These are phyloP conservation scores for Anethum foeniculum DNA, from an alignment of 140 eudicot species.

Conservation along the genomic window DNA sequence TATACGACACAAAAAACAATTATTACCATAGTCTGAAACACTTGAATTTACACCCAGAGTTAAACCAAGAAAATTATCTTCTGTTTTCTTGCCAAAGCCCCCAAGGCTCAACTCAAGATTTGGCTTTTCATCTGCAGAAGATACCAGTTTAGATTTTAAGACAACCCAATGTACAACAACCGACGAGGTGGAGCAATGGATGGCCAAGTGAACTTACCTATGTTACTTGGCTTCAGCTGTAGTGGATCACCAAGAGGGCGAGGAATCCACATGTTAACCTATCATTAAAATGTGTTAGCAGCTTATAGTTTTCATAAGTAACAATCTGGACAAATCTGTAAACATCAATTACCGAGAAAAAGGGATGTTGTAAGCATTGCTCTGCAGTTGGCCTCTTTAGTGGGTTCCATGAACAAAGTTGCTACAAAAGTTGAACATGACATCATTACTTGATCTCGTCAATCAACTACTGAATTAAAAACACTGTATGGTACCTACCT, in stretches of 20 bases:
- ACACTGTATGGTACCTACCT: constrained; percentile 30
- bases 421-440: constrained; percentile 35
- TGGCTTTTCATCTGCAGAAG: constrained; percentile 55
- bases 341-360: constrained; percentile 62
- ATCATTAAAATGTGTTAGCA: constrained; percentile 26
- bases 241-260: constrained; percentile 66
- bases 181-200: constrained; percentile 5
- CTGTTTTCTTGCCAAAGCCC: constrained; percentile 56
- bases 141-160: not conserved
- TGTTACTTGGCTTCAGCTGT: constrained; percentile 41
- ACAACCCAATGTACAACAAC: not conserved
- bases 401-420: constrained; percentile 95
- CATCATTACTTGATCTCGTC: constrained; percentile 11
- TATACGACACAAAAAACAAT: not conserved
- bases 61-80: constrained; percentile 87
- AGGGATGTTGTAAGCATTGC: constrained; percentile 78
- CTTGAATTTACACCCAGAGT: constrained; percentile 78
- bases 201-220: constrained; percentile 26
- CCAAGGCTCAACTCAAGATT: constrained; percentile 91
- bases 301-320: not conserved
- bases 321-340: not conserved
- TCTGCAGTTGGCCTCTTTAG: constrained; percentile 84
- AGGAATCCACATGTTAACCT: constrained; percentile 68
- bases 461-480: not conserved
- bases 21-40: constrained; percentile 56